Evolutionary conservation across 2,329 filamentous ascomycete genomes (phyloP), one percentile per base, ranked within the genome.

Genomic region (Fusarium sp.): DNA sequence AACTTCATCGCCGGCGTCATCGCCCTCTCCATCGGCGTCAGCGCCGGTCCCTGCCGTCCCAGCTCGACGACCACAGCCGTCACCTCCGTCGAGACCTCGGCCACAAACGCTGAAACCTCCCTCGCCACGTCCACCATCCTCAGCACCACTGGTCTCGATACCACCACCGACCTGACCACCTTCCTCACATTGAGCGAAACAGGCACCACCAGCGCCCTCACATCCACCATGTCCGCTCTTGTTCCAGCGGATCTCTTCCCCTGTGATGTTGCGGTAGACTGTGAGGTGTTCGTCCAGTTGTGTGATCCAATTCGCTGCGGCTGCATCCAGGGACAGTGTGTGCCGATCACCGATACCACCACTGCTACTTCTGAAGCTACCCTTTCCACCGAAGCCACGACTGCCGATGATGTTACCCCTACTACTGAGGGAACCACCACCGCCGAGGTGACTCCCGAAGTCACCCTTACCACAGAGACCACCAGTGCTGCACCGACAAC

Each of bases 241-340:
- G 42, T 62, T 2, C 58, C 58, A 0, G 58, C 58, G 2, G 54
- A 59, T n/a, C 36, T 62, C 1, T 51, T 62, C 23, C 58, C 58
- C 4, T 62, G 58, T 10, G 2, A 0, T 1, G 6, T 4, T 12
- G 43, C 14, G 19, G 1, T 4, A 0, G 42, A 58, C 15, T 62
- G 58, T 6, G 2, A 6, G 5, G 23, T 14, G 1, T 21, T 30
- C 7, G 10, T 10, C 26, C 7, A 21, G n/a, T 47, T 4, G 26
- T 62, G 58, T n/a, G 58, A 62, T 15, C 2, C 21, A 2, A 1
- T 14, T 28, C 58, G 47, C 36, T 62, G 58, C 20, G 58, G 58
- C 12, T 62, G 58, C 9, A 23, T 61, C 21, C 39, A 52, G n/a
- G 12, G 20, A 2, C 21, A 24, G 10, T 56, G 52, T n/a, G 20